Base-by-base conservation (phyloP, 768 basidiomycete species). In the Clitopilus passeckerianus region DNA sequence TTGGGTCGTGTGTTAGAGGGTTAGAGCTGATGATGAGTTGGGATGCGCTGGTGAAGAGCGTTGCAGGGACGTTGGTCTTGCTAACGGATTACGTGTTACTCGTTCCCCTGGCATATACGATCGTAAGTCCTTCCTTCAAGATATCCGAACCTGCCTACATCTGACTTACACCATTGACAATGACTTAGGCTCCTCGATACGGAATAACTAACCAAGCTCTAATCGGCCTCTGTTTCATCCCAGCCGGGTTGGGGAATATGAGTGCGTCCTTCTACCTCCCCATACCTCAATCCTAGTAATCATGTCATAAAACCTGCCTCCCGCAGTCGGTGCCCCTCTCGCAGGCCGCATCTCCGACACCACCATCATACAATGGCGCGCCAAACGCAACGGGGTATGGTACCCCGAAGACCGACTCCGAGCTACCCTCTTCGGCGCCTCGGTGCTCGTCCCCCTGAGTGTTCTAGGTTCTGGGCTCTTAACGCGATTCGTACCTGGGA, bases 321-420 rank as follows among this genome's bases (percentile, higher is more conserved):
- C 10, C 18, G n/a, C 53, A 88, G 86, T 83, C 46, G 87, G 87
- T 1, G 82, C 86, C 2, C 81, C 83, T 2, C 61, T 86, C 5
- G 78, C 83, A 0, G 88, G 89, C 1, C 74, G 74, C 16, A 60
- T 87, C 0, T 89, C 89, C 0, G 89, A 90, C 67, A 60, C 63
- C 24, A 70, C 79, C 0, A 73, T 91, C 22, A 71, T 78, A 15
- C 67, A 65, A 43, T 85, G 81, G 71, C 79, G 78, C 16, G 70
- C 75, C 52, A 67, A 72, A 6, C 80, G 86, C 22, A 77, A 76
- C 0, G 86, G 86, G 0, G 64, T 73, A 1, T 88, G 85, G 86
- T 79, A 82, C 43, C 87, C 87, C 0, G 87, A 91, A 68, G 89
- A 88, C 63, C 81, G 88, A 6, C 75, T 90, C 23, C 77, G 84